Percentiles rank a stretch among this genome's conserved stretches.
Conservation (phyloP, 495 filamentous ascomycete genomes). For the Penicillium cosmopolitanum region DNA sequence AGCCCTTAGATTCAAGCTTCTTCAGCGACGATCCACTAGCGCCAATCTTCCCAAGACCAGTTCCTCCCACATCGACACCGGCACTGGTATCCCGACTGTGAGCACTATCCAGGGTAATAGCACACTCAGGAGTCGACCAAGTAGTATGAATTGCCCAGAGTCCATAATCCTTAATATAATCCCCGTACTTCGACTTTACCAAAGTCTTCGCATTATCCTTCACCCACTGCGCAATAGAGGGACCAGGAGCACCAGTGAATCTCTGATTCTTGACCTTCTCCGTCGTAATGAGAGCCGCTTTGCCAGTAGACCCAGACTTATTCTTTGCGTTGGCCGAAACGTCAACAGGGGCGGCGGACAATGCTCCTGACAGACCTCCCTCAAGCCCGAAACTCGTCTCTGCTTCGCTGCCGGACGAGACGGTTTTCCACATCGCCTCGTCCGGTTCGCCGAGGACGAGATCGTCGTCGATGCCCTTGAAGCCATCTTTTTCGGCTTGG, state of each 20-base stretch:
- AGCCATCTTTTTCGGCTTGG: conserved; percentile 15
- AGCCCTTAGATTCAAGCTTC: conserved; percentile 14
- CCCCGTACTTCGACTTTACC: conserved; percentile 3
- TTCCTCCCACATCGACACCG: conserved; percentile 18
- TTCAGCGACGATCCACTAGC: conserved; percentile 1
- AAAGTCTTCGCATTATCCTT: conserved; percentile 14
- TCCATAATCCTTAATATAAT: conserved; percentile 14
- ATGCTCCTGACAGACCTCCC: conserved; percentile 13
- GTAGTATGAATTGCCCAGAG: conserved; percentile 18
- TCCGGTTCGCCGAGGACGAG: not conserved
- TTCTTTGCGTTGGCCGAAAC: conserved; percentile 19
- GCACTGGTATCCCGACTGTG: conserved; percentile 14
- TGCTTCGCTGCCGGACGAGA: conserved; percentile 9
- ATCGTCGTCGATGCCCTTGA: not conserved
- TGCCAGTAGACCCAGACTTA: conserved; percentile 9
- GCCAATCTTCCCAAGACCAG: conserved; percentile 18
- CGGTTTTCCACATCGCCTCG: conserved; percentile 8
- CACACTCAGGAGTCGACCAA: conserved; percentile 17
- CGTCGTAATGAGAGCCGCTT: conserved; percentile 13
- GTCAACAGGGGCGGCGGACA: conserved; percentile 11
- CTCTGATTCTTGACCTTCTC: conserved; percentile 7
- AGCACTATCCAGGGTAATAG: conserved; percentile 13
- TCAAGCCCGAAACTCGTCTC: conserved; percentile 6
- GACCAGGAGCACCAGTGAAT: not conserved
- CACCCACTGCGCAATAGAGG: conserved; percentile 7